Evolutionary conservation across 495 filamentous ascomycete genomes (phyloP).

Genomic region (Lineolata rhizophorae): DNA sequence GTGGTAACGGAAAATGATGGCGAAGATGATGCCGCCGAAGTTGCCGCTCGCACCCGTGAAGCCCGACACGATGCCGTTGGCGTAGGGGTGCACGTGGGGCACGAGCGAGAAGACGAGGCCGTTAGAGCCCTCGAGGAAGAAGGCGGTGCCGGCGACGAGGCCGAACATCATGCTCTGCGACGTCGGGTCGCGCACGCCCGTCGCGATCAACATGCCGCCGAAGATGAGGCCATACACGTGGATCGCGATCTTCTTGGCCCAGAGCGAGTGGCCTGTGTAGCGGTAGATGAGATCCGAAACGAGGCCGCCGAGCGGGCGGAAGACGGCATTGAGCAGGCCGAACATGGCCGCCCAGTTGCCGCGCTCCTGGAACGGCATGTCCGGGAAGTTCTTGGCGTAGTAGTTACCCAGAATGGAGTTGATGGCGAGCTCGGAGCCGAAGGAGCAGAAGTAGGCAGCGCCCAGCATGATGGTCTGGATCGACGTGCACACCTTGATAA

Average conservation of each 20-base stretch:
- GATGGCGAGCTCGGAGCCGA: constrained; percentile 69
- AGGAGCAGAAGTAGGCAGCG: constrained; percentile 63
- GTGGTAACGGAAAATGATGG: constrained; percentile 64
- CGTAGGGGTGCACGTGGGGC: constrained; percentile 61
- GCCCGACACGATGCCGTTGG: constrained; percentile 56
- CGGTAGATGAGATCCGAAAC: constrained; percentile 50
- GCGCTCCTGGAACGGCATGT: constrained; percentile 46
- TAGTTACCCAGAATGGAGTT: constrained; percentile 64
- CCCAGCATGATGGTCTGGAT: constrained; percentile 45
- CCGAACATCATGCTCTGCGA: constrained; percentile 47
- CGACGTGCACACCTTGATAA: constrained; percentile 33
- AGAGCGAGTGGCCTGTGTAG: constrained; percentile 30
- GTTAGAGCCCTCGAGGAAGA: constrained; percentile 71
- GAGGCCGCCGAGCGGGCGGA: constrained; percentile 53
- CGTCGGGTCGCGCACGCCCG: constrained; percentile 43
- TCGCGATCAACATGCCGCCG: constrained; percentile 45
- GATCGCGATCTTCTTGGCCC: constrained; percentile 59
- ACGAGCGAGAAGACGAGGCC: constrained; percentile 70
- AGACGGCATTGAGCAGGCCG: constrained; percentile 63
- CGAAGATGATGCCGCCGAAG: constrained; percentile 67
- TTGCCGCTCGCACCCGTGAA: constrained; percentile 63
- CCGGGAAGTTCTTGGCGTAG: constrained; percentile 59
- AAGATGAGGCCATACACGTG: constrained; percentile 36
- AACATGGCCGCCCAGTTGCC: constrained; percentile 79
- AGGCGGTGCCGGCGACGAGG: constrained; percentile 46